These are phyloP conservation scores for Mimosa pudica DNA, from an alignment of 306 rosid genomes.

Conservation along the genomic window DNA sequence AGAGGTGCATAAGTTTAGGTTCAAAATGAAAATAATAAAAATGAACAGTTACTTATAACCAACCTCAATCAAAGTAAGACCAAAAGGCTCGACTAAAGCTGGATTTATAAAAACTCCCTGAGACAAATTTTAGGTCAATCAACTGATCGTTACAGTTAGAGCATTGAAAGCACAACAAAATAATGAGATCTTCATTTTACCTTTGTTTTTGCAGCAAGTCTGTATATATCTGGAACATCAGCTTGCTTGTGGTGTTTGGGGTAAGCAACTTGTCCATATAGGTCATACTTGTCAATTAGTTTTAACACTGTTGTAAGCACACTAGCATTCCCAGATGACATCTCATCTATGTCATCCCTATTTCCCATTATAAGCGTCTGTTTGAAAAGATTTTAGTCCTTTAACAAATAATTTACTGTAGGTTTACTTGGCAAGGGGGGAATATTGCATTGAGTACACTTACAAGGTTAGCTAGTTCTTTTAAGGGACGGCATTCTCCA, in stretches of 20 bases:
- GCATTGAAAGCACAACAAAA: neutral
- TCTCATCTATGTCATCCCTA: slow-evolving; percentile 78
- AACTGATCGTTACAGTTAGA: slow-evolving; percentile 26
- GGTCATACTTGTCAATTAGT: slow-evolving; percentile 82
- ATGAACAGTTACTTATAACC: slow-evolving; percentile 25
- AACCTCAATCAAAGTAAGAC: slow-evolving; percentile 94
- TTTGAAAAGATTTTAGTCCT: slow-evolving; percentile 36
- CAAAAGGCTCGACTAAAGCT: slow-evolving; percentile 91
- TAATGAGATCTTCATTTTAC: slow-evolving; percentile 40
- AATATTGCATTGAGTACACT: slow-evolving; percentile 34
- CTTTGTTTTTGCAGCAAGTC: slow-evolving; percentile 86
- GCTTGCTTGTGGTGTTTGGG: slow-evolving; percentile 91
- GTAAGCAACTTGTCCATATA: slow-evolving; percentile 87
- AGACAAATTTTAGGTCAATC: slow-evolving; percentile 35
- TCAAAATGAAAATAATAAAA: slow-evolving; percentile 32
- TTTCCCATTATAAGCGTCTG: slow-evolving; percentile 91
- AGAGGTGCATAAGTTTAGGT: neutral
- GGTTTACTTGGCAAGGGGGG: slow-evolving; percentile 8
- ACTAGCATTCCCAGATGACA: slow-evolving; percentile 78
- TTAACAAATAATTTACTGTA: slow-evolving; percentile 4
- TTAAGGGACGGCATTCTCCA: slow-evolving; percentile 81
- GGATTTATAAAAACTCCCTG: slow-evolving; percentile 98
- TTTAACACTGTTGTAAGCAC: slow-evolving; percentile 81
- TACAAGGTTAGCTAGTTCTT: slow-evolving; percentile 90
- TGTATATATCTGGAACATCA: slow-evolving; percentile 92